Evolutionary conservation across 345 rosid species (phyloP).

Genomic region (Salix dunnii): DNA sequence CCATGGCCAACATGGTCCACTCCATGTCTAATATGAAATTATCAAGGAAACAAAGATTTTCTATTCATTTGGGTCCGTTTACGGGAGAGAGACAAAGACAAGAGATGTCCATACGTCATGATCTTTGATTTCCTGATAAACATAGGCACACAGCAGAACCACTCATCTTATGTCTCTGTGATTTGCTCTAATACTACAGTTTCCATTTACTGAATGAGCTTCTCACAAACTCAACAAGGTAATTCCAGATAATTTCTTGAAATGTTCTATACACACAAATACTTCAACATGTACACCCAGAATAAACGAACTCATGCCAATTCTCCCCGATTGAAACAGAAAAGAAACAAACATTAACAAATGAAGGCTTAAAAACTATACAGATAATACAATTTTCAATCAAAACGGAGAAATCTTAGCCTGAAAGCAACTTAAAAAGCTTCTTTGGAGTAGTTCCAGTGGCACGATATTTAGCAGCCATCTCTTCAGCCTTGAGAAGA

Average conservation of each 20-base stretch:
- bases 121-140: not conserved
- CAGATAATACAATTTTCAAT: slow-evolving; percentile 8
- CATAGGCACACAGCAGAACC: not conserved
- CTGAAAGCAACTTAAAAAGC: slow-evolving; percentile 48
- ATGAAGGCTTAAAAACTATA: slow-evolving; percentile 25
- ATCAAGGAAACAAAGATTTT: not conserved
- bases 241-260: slow-evolving; percentile 9
- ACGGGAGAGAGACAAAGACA: not conserved
- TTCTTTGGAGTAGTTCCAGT: slow-evolving; percentile 73
- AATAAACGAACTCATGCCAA: slow-evolving; percentile 6
- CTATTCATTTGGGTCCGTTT: not conserved
- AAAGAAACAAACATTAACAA: slow-evolving; percentile 9
- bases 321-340: slow-evolving; percentile 4
- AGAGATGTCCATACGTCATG: not conserved
- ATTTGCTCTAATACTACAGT: not conserved
- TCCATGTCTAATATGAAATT: not conserved
- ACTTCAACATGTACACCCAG: slow-evolving; percentile 15
- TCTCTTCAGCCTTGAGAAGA: slow-evolving; percentile 82
- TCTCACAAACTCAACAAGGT: slow-evolving; percentile 23
- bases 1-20: not conserved
- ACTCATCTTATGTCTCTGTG: not conserved
- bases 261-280: slow-evolving; percentile 15
- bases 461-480: slow-evolving; percentile 76
- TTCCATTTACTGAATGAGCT: not conserved
- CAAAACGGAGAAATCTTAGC: slow-evolving; percentile 2